Evolutionary conservation across 768 basidiomycete species (phyloP).

Genomic region (Pisolithus marmoratus): DNA sequence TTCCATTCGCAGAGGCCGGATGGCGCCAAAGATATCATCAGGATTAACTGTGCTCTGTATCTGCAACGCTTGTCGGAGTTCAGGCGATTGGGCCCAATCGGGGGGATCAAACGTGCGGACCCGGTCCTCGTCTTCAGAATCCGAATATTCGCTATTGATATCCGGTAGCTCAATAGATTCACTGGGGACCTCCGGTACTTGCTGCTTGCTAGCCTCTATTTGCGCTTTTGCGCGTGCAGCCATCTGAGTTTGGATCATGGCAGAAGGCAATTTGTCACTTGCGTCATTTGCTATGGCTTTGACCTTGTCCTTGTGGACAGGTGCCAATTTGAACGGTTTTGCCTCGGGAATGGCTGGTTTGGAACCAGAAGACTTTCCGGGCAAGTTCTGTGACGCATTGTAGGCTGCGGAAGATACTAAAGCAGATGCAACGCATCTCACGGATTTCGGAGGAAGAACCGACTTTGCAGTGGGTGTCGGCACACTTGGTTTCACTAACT

Average conservation of each 20-base stretch:
- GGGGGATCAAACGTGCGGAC: slow-evolving; percentile 69
- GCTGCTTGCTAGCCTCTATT: slow-evolving; percentile 50
- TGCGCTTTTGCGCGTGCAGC: slow-evolving; percentile 66
- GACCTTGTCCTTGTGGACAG: slow-evolving; percentile 42
- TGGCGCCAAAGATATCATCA: slow-evolving; percentile 87
- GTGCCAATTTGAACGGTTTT: slow-evolving; percentile 32
- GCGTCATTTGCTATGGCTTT: slow-evolving; percentile 49
- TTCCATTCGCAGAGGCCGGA: slow-evolving; percentile 85
- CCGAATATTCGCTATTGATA: slow-evolving; percentile 94
- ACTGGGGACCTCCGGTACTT: slow-evolving; percentile 48
- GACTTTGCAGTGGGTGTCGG: slow-evolving; percentile 21
- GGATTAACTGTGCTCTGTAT: slow-evolving; percentile 85
- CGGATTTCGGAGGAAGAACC: slow-evolving; percentile 29
- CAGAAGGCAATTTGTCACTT: slow-evolving; percentile 49
- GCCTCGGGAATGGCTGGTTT: slow-evolving; percentile 27
- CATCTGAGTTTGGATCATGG: slow-evolving; percentile 61
- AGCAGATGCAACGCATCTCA: slow-evolving; percentile 26
- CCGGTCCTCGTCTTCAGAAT: slow-evolving; percentile 88
- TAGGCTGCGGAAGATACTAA: slow-evolving; percentile 35
- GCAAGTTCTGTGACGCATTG: slow-evolving; percentile 33
- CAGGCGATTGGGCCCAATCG: slow-evolving; percentile 89
- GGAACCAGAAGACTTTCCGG: slow-evolving; percentile 21
- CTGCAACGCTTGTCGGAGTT: slow-evolving; percentile 71
- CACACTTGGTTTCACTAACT: slow-evolving; percentile 24
- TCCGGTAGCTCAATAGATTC: slow-evolving; percentile 91